Evolutionary conservation across 495 filamentous ascomycete genomes (phyloP).

Genomic region (Lasiosphaeria hispida): DNA sequence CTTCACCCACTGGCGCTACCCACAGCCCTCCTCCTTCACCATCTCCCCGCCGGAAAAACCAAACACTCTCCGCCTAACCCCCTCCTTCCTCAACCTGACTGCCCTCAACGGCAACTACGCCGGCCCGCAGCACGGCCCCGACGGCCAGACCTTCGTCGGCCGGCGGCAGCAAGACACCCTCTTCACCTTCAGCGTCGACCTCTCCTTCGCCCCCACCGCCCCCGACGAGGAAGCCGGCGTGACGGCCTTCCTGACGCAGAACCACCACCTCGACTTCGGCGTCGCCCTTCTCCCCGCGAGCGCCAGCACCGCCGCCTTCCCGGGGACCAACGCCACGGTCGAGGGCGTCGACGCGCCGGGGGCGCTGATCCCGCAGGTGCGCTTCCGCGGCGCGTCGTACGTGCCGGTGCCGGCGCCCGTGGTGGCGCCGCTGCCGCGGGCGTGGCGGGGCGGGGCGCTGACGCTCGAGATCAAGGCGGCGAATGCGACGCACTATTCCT

Average conservation of each 20-base stretch:
- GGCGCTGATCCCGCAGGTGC: conserved; percentile 32
- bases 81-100: conserved; percentile 49
- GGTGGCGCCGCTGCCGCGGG: conserved; percentile 27
- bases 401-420: conserved; percentile 32
- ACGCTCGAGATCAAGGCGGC: conserved; percentile 45
- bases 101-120: conserved; percentile 45
- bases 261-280: conserved; percentile 53
- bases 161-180: conserved; percentile 50
- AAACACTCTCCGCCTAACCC: conserved; percentile 39
- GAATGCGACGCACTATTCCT: conserved; percentile 46
- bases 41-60: conserved; percentile 38
- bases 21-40: conserved; percentile 36
- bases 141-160: conserved; percentile 46
- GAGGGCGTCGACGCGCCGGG: conserved; percentile 1
- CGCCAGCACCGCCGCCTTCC: conserved; percentile 16
- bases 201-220: conserved; percentile 38
- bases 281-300: conserved; percentile 39
- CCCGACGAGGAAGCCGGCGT: conserved; percentile 43
- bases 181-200: conserved; percentile 45
- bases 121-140: conserved; percentile 24
- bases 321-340: conserved; percentile 2
- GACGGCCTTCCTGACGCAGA: conserved; percentile 50
- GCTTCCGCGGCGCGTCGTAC: conserved; percentile 40
- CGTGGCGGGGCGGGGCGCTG: conserved; percentile 35
- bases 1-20: conserved; percentile 51